Percentiles rank a stretch among this genome's conserved stretches.
Evolutionary conservation across 768 basidiomycete genomes (phyloP).

Genomic region (Pluteus cervinus): DNA sequence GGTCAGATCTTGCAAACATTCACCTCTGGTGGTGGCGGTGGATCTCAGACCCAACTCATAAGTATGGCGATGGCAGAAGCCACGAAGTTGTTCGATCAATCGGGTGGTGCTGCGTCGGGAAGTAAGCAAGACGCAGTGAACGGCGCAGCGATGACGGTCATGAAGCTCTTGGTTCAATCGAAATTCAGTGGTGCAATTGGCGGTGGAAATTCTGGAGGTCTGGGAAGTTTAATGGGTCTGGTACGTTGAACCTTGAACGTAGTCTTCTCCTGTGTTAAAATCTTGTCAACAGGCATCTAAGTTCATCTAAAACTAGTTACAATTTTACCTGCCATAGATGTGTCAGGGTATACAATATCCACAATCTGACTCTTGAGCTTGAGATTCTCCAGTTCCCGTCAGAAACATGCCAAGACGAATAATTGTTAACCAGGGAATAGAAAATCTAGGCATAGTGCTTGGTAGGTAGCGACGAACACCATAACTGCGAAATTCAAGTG

Average conservation of each 20-base stretch:
- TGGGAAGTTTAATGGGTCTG: slow-evolving; percentile 53
- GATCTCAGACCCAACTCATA: slow-evolving; percentile 62
- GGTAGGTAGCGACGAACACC: too few species aligned
- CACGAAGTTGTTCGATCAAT: slow-evolving; percentile 65
- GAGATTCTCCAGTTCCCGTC: too few species aligned
- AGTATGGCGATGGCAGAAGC: slow-evolving; percentile 85
- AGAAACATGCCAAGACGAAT: too few species aligned
- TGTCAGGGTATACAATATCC: too few species aligned
- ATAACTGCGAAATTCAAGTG: too few species aligned
- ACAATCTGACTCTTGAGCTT: too few species aligned
- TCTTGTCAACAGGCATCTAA: slow-evolving; percentile 22
- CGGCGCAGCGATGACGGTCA: slow-evolving; percentile 77
- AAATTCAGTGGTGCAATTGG: slow-evolving; percentile 49
- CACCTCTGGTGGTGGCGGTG: slow-evolving; percentile 48
- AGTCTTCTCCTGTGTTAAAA: not conserved
- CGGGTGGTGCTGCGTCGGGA: slow-evolving; percentile 57
- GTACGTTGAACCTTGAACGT: slow-evolving; percentile 39
- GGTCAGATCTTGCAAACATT: slow-evolving; percentile 60
- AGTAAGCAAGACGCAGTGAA: slow-evolving; percentile 83
- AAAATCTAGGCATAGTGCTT: too few species aligned
- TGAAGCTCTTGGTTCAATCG: slow-evolving; percentile 75
- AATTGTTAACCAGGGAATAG: too few species aligned
- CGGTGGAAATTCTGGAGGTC: slow-evolving; percentile 65
- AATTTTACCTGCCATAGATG: too few species aligned
- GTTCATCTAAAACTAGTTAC: too few species aligned